Base-by-base conservation (phyloP, 139 green algal genomes). In the Chara braunii region DNA sequence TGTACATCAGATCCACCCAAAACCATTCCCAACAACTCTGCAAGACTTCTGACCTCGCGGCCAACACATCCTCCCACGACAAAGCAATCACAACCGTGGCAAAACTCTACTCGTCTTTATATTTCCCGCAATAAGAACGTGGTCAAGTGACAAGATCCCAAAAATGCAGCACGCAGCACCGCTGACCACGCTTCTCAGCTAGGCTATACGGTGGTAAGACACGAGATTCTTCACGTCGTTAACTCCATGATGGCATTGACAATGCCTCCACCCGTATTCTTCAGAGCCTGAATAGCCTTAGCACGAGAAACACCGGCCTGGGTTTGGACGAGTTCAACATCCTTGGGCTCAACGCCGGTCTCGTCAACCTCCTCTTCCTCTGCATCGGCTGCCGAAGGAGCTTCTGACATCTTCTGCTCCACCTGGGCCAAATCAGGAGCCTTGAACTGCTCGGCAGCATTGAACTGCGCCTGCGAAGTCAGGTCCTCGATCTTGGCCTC, bases 401-500 rank as follows among this genome's bases (percentile, higher is more conserved):
- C 65, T 11, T 37, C 67, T n/a, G 51, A 6, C 65, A 24, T 74
- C 30, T 31, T 7, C 54, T 30, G 28, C 63, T 5, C 8, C 43
- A 14, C 9, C 45, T 26, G 3, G 18, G 68, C 11, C 1, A 66
- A 26, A 43, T 80, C 57, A 2, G 69, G 37, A 3, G 50, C 29
- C 53, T 74, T 70, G 73, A 95, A 95, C 78, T 93, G 88, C 77
- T 95, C 81, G 14, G 89, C 87, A 12, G 85, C 86, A n/a, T 59
- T 52, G 4, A 77, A 69, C 53, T 89, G 81, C 6, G 82, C 83
- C 74, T 95, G 85, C 1, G 92, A 91, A 37, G 70, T 84, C 14
- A 97, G 77, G 76, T 98, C 92, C 86, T 98, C 92, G 18, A 97
- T 95, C 89, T 98, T 97, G 51, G 90, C 90, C 83, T 98, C 92